Conservation (phyloP, 805 yeast species). For the Wickerhamiella australiensis region DNA sequence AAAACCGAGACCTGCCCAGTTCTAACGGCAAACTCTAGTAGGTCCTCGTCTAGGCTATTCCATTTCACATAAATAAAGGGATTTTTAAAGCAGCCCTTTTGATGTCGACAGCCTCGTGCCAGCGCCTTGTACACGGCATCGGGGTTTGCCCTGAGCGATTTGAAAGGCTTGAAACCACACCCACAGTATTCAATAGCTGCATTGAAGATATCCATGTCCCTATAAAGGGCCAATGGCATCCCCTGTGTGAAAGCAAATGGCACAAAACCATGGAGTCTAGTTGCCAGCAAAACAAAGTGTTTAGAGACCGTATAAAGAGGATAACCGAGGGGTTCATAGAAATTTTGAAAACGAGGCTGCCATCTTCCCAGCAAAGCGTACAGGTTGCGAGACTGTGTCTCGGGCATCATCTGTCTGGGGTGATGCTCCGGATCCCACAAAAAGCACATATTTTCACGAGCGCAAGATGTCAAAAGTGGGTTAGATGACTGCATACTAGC, state of each 20-base stretch:
- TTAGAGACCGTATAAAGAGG: not conserved
- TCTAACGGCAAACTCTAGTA: not conserved
- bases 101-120: too few relatives aligned
- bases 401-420: not conserved
- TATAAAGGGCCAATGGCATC: not conserved
- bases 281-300: not conserved
- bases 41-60: not conserved
- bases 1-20: not conserved
- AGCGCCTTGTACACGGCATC: not conserved
- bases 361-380: not conserved
- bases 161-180: not conserved
- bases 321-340: not conserved
- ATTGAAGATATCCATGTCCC: not conserved
- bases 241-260: not conserved
- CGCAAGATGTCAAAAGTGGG: not conserved
- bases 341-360: not conserved
- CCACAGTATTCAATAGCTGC: not conserved
- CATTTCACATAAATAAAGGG: not conserved
- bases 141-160: not conserved
- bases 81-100: not conserved
- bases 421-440: not conserved
- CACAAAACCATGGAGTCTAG: not conserved
- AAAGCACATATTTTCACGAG: not conserved
- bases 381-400: not conserved
- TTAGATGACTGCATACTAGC: not conserved